Evolutionary conservation across 192 early-diverging fungal species (phyloP).

Genomic region (Coemansia aciculifera): DNA sequence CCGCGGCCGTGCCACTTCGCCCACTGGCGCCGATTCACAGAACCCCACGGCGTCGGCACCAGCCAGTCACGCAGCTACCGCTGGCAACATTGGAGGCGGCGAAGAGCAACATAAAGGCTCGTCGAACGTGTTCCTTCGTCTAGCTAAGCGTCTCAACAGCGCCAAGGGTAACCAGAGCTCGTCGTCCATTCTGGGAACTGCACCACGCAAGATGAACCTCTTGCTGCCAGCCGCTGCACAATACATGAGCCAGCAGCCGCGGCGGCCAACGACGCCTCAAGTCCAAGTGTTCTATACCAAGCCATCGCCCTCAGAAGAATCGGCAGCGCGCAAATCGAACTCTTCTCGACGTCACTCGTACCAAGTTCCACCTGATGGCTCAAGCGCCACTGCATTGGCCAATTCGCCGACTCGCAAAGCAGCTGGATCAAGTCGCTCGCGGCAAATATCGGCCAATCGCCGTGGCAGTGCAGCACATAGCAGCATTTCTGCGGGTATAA

Average conservation of each 20-base stretch:
- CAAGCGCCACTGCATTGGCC: not conserved
- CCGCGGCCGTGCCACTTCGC: constrained; percentile 35
- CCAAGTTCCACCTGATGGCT: constrained; percentile 22
- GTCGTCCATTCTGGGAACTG: constrained; percentile 30
- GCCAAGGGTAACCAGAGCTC: constrained; percentile 19
- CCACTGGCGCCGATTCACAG: constrained; percentile 50
- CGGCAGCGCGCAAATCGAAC: constrained; percentile 11
- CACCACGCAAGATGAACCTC: constrained; percentile 52
- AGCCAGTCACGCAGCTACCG: constrained; percentile 2
- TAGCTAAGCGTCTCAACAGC: constrained; percentile 47
- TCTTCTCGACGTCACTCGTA: constrained; percentile 53
- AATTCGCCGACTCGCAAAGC: not conserved
- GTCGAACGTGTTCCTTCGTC: constrained; percentile 46
- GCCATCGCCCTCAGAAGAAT: constrained; percentile 16
- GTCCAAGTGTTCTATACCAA: constrained; percentile 46
- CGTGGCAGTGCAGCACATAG: not conserved
- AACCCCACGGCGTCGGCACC: not conserved
- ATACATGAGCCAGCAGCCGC: constrained; percentile 51
- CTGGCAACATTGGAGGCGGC: constrained; percentile 7
- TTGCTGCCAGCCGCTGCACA: constrained; percentile 49
- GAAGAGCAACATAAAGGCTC: constrained; percentile 4
- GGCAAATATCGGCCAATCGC: constrained; percentile 1
- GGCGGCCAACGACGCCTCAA: constrained; percentile 29
- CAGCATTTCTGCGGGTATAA: not conserved
- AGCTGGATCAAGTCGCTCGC: constrained; percentile 5